Percentiles rank a stretch among this genome's conserved stretches.
These are phyloP conservation scores for Tranzscheliella williamsii DNA, from an alignment of 1,284 basidiomycete genomes.

Conservation along the genomic window DNA sequence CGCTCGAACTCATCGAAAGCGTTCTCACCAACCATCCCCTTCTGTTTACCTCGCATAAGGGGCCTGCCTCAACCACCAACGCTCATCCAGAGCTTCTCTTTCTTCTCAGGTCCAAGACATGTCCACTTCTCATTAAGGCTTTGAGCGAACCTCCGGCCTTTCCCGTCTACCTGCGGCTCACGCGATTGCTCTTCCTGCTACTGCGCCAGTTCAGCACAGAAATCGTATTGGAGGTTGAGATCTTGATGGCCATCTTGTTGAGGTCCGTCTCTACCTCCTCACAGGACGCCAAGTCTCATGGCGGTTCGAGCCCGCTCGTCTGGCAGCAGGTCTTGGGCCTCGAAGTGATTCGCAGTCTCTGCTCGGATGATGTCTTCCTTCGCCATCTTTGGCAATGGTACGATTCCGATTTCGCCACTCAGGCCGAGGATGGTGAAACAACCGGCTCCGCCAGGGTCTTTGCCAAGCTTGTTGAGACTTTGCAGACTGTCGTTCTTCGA, in stretches of 20 bases:
- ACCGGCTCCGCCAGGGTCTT: conserved; percentile 37
- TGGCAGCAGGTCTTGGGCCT: conserved; percentile 58
- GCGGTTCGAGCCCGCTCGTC: conserved; percentile 16
- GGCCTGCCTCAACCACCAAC: conserved; percentile 1
- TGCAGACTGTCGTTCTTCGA: conserved; percentile 28
- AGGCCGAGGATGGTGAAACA: not conserved
- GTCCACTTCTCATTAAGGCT: conserved; percentile 82
- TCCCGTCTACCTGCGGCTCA: conserved; percentile 84
- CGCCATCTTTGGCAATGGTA: conserved; percentile 55
- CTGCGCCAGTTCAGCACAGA: conserved; percentile 87
- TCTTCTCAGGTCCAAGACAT: conserved; percentile 82
- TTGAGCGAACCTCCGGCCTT: conserved; percentile 75
- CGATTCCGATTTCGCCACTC: conserved; percentile 15
- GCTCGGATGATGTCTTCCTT: conserved; percentile 48
- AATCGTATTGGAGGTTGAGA: conserved; percentile 57
- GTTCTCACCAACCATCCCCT: conserved; percentile 91
- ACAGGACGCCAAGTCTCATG: conserved; percentile 20
- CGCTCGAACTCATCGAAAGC: conserved; percentile 92
- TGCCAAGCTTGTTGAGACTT: conserved; percentile 39
- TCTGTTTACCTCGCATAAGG: conserved; percentile 66
- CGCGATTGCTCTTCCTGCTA: conserved; percentile 87
- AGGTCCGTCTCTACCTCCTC: conserved; percentile 28
- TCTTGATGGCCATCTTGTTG: conserved; percentile 56
- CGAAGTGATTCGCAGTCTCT: conserved; percentile 53
- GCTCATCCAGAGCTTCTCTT: conserved; percentile 77